Percentiles rank a stretch among this genome's conserved stretches.
Evolutionary conservation across 345 rosid species (phyloP).

Genomic region (Turritis glabra): DNA sequence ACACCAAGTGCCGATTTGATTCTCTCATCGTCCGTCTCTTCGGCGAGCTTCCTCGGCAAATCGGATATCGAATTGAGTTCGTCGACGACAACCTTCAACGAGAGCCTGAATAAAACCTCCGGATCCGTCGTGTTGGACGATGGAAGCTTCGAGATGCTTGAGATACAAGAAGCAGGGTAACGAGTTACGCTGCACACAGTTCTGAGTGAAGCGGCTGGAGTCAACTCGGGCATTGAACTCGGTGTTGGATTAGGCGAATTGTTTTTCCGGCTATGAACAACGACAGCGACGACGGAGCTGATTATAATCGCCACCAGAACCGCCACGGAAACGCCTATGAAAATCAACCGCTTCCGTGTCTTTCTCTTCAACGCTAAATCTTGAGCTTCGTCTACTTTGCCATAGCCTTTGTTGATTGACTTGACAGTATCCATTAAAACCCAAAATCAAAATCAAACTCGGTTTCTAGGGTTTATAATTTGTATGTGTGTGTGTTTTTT

Average conservation of each 20-base stretch:
- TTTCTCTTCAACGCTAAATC: constrained; percentile 51
- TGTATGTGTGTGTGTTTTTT: not conserved
- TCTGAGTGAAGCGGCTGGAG: constrained; percentile 63
- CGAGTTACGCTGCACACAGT: constrained; percentile 66
- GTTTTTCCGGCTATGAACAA: constrained; percentile 36
- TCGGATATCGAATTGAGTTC: constrained; percentile 46
- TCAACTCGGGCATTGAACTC: constrained; percentile 35
- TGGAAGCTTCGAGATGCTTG: constrained; percentile 61
- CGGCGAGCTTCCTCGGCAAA: constrained; percentile 37
- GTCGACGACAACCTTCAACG: constrained; percentile 46
- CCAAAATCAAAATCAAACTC: not conserved
- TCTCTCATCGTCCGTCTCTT: constrained; percentile 30
- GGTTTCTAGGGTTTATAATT: not conserved
- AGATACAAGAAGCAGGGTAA: constrained; percentile 63
- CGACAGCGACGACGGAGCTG: constrained; percentile 43
- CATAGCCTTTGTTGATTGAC: constrained; percentile 76
- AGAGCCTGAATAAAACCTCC: constrained; percentile 51
- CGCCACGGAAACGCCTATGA: constrained; percentile 38
- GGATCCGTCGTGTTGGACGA: constrained; percentile 61
- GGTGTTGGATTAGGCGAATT: constrained; percentile 23
- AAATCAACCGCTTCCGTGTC: constrained; percentile 47
- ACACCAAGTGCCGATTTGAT: constrained; percentile 49
- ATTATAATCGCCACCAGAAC: constrained; percentile 43
- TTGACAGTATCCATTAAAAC: constrained; percentile 57
- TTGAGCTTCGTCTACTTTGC: constrained; percentile 63